Evolutionary conservation across 352 stramenopile genomes (phyloP), one percentile per base, ranked within the genome.

Genomic region (Phytopythium kandeliae): DNA sequence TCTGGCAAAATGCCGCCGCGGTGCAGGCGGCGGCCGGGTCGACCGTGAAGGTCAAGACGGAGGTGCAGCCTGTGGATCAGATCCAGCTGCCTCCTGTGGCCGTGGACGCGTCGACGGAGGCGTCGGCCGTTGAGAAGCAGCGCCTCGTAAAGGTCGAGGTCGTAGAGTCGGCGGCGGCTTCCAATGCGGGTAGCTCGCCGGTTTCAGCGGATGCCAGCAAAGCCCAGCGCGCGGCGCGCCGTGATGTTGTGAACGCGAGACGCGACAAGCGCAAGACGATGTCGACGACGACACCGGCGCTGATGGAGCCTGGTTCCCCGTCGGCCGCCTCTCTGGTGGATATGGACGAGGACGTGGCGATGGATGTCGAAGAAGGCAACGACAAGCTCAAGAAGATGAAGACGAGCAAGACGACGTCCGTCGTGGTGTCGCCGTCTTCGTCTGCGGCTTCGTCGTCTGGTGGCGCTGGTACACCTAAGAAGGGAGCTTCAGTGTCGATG

Each of bases 191-290:
- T 2, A 24, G 49, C 1, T 42, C 36, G 7, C 36, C 36, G n/a
- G 36, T n/a, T 15, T 15, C 30, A 30, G 31, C 19, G 16, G 55
- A 62, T 33, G 63, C 74, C 0, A 51, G 71, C 51, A 89, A 89
- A 55, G 78, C 77, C 2, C 78, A 89, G 61, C 80, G 80, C 40
- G 70, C 83, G 10, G 78, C 71, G 0, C 64, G 80, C 17, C 67
- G 72, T 10, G 72, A 84, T 40, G 65, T 77, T 5, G 80, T 89
- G 51, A 79, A 92, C 53, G 78, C 78, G 12, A 76, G 80, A 5
- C 69, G 78, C 6, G 80, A 92, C 58, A 92, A 92, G 71, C 78
- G 81, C 54, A 92, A 92, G 65, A 68, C 70, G 7, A 69, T 71
- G 60, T 63, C 67, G 19, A 34, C 53, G n/a, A 41, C 48, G 9